Evolutionary conservation across 441 rosid genomes (phyloP).

Genomic region (Erodium chrysanthum): DNA sequence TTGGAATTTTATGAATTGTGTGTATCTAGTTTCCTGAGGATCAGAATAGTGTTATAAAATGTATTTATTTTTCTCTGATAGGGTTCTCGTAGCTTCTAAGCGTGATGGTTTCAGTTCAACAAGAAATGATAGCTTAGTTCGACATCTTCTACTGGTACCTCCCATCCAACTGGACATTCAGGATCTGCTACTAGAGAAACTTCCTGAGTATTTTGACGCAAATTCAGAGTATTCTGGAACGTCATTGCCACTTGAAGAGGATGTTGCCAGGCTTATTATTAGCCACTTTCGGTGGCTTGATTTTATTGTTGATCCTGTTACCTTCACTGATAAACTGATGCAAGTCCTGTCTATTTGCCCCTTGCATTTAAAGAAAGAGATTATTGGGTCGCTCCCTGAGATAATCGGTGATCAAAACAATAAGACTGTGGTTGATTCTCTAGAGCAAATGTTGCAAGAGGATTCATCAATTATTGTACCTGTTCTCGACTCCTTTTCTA

Average conservation of each 20-base stretch:
- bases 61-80: constrained; percentile 12
- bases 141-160: constrained; percentile 58
- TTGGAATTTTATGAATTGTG: background rate
- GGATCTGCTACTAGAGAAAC: constrained; percentile 59
- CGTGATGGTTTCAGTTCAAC: constrained; percentile 20
- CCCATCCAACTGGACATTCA: constrained; percentile 59
- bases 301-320: constrained; percentile 44
- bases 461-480: constrained; percentile 61
- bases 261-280: constrained; percentile 59
- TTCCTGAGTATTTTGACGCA: constrained; percentile 55
- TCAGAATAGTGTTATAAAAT: background rate
- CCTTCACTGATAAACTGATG: constrained; percentile 56
- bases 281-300: constrained; percentile 78
- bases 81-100: constrained; percentile 43
- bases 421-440: constrained; percentile 46
- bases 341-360: constrained; percentile 63
- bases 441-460: constrained; percentile 66
- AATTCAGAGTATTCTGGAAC: constrained; percentile 23
- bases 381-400: constrained; percentile 82
- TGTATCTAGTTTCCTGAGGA: constrained; percentile 1
- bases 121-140: constrained; percentile 43
- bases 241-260: constrained; percentile 42
- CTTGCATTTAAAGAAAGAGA: constrained; percentile 57
- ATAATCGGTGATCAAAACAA: constrained; percentile 60
- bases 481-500: constrained; percentile 68